Conservation (phyloP, 371 early-diverging fungal species). For the Syncephalis plumigaleata region DNA sequence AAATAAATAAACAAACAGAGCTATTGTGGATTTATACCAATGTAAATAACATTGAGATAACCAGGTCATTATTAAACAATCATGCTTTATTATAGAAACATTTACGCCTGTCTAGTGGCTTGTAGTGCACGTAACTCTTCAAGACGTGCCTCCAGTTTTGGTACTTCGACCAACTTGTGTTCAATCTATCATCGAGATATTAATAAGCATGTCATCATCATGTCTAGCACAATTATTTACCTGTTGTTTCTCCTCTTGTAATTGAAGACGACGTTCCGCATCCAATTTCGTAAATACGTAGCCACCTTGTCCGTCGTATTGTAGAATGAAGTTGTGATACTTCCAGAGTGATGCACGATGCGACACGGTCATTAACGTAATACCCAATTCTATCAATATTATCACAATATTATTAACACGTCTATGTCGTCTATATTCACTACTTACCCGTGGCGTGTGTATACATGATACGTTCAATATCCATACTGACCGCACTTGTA, state of each 20-base stretch:
- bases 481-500: conserved; percentile 82
- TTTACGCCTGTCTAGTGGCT: conserved; percentile 11
- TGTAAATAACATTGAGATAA: too few species aligned
- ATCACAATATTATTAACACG: conserved; percentile 21
- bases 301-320: conserved; percentile 81
- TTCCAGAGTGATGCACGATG: conserved; percentile 77
- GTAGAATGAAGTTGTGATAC: conserved; percentile 68
- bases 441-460: conserved; percentile 52
- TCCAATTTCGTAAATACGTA: conserved; percentile 74
- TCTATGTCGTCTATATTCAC: conserved; percentile 5
- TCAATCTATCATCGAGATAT: conserved; percentile 28
- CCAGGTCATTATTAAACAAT: too few species aligned
- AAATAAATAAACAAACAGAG: too few species aligned
- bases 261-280: conserved; percentile 66
- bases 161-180: conserved; percentile 47
- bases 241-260: conserved; percentile 48
- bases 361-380: conserved; percentile 74
- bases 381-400: conserved; percentile 42
- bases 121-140: conserved; percentile 27
- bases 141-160: conserved; percentile 47
- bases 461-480: conserved; percentile 80
- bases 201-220: conserved; percentile 15
- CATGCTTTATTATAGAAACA: too few species aligned
- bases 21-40: too few species aligned
- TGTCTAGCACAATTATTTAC: conserved; percentile 22